phyloP scores from a whole-genome alignment of 345 rosid species.

The Stellera chamaejasme region DNA sequence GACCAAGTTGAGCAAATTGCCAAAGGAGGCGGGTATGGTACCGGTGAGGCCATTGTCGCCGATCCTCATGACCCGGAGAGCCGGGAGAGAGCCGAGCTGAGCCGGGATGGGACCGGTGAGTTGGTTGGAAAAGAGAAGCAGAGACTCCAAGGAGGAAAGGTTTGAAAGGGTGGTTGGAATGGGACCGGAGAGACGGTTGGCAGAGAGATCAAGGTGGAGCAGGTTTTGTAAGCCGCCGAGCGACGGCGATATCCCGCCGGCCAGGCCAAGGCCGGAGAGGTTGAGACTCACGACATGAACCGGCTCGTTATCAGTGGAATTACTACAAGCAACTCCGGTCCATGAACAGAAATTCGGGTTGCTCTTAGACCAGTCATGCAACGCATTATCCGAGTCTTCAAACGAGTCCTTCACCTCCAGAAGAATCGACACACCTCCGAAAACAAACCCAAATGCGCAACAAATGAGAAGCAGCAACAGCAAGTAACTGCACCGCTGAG shows the following conservation, averaged over 20 bases:
- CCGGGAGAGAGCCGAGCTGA: constrained; percentile 52
- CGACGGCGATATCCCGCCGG: constrained; percentile 61
- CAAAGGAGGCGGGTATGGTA: constrained; percentile 56
- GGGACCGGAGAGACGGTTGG: constrained; percentile 74
- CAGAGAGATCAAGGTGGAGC: constrained; percentile 88
- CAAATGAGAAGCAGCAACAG: constrained; percentile 16
- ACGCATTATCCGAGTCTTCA: constrained; percentile 23
- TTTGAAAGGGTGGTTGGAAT: constrained; percentile 78
- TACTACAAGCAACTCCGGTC: constrained; percentile 62
- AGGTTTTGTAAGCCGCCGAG: constrained; percentile 59
- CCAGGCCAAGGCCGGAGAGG: constrained; percentile 50
- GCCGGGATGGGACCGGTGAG: constrained; percentile 75
- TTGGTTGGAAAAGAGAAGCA: constrained; percentile 74
- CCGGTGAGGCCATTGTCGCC: constrained; percentile 88
- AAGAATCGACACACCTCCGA: constrained; percentile 36
- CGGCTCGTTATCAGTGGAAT: constrained; percentile 21
- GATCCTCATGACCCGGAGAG: constrained; percentile 52
- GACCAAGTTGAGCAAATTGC: constrained; percentile 40
- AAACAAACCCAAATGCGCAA: constrained; percentile 15
- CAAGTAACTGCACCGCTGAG: no score
- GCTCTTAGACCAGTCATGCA: constrained; percentile 45
- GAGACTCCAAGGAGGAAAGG: constrained; percentile 72
- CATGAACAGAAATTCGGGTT: constrained; percentile 54
- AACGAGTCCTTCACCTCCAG: constrained; percentile 52
- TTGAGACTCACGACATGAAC: constrained; percentile 45